A percentile compares a stretch with the other conserved stretches of the same genome.
These are phyloP conservation scores for Venturia asperata DNA, from an alignment of 2,329 filamentous ascomycete species.

Conservation along the genomic window DNA sequence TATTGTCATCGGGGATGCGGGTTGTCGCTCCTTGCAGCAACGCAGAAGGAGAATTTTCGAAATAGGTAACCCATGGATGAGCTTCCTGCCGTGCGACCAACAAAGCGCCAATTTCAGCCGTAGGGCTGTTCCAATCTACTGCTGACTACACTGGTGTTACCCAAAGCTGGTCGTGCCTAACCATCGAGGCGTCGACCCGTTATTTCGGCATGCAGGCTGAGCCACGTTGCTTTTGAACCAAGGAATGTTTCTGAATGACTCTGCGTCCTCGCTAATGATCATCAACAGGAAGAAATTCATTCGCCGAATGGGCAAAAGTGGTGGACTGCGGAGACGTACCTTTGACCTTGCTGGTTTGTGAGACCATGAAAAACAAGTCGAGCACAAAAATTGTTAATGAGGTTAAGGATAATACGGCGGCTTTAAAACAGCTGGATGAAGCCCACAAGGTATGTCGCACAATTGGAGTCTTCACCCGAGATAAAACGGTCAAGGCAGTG, in stretches of 20 bases:
- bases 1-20: neutral
- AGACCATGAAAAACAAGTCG: neutral
- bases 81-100: neutral
- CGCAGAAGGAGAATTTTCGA: neutral
- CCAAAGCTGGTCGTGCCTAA: neutral
- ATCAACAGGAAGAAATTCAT: slow-evolving; percentile 33
- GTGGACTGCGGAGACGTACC: slow-evolving; percentile 51
- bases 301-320: slow-evolving; percentile 44
- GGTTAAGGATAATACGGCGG: slow-evolving; percentile 47
- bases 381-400: slow-evolving; percentile 3
- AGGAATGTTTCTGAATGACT: neutral
- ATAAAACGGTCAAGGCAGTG: neutral
- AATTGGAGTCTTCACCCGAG: slow-evolving; percentile 1
- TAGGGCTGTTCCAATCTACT: neutral
- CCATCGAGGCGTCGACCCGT: neutral
- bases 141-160: neutral
- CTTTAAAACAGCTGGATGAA: slow-evolving; percentile 46
- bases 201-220: neutral
- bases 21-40: neutral
- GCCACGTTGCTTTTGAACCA: neutral
- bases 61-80: neutral
- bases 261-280: neutral
- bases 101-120: neutral
- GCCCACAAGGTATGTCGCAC: slow-evolving; percentile 40
- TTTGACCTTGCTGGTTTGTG: slow-evolving; percentile 40